phyloP scores from a whole-genome alignment of 2,329 filamentous ascomycete species.

The Neofusicoccum umdonicola region DNA sequence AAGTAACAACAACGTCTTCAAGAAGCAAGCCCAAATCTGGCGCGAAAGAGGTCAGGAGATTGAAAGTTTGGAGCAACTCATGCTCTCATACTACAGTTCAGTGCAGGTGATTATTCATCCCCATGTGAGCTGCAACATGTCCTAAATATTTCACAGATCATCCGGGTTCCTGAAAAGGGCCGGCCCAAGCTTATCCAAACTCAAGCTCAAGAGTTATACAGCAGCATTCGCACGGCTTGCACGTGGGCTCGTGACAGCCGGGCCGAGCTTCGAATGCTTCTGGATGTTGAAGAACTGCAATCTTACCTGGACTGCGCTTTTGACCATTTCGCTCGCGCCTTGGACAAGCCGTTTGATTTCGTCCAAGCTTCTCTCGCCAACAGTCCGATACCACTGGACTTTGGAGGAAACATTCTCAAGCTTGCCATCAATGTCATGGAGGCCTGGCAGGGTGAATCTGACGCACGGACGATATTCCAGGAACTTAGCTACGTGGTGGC shows the following conservation, averaged over 20 bases:
- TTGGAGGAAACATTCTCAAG: conserved; percentile 52
- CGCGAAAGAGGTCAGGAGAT: conserved; percentile 39
- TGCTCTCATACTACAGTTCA: conserved; percentile 52
- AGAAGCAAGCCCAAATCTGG: background rate
- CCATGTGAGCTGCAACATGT: too few species aligned
- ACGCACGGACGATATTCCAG: conserved; percentile 39
- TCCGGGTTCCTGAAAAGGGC: conserved; percentile 49
- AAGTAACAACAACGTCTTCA: conserved; percentile 19
- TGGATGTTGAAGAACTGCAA: conserved; percentile 47
- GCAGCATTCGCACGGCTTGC: conserved; percentile 42
- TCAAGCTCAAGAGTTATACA: conserved; percentile 49
- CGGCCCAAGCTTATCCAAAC: conserved; percentile 49
- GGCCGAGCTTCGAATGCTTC: conserved; percentile 47
- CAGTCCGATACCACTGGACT: conserved; percentile 48
- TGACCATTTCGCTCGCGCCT: conserved; percentile 47
- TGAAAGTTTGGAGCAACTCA: conserved; percentile 46
- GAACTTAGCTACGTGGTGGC: conserved; percentile 49
- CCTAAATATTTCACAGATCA: conserved; percentile 18
- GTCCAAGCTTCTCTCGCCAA: conserved; percentile 45
- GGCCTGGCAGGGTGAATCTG: conserved; percentile 21
- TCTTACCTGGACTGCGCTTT: conserved; percentile 50
- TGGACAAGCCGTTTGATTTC: conserved; percentile 53
- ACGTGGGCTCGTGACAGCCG: conserved; percentile 40
- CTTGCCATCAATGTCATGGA: conserved; percentile 44
- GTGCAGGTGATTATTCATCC: too few species aligned